These are phyloP conservation scores for Backusella liffmaniae DNA, from an alignment of 192 early-diverging fungal species.

Conservation along the genomic window DNA sequence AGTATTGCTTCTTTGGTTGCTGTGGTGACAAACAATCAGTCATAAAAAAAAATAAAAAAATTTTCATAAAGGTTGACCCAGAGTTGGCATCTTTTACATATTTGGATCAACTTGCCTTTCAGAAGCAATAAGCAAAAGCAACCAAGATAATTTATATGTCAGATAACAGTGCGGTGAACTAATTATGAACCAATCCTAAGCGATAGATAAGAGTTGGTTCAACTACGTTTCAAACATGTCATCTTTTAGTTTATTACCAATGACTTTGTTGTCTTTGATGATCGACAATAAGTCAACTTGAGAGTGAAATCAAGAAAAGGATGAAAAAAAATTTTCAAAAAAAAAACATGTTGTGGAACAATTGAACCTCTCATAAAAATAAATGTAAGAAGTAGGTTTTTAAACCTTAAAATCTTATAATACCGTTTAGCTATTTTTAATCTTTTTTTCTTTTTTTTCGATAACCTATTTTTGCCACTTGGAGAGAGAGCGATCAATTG, in stretches of 20 bases:
- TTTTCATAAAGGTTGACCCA: neutral
- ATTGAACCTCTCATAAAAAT: neutral
- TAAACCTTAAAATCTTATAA: neutral
- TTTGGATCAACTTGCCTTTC: neutral
- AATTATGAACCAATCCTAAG: neutral
- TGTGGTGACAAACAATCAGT: slow-evolving; percentile 1
- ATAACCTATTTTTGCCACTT: neutral
- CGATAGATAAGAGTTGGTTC: neutral
- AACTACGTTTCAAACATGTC: neutral
- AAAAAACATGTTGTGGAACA: neutral
- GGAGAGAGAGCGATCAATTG: neutral
- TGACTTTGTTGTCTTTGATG: neutral
- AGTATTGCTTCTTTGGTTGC: neutral
- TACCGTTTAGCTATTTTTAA: neutral
- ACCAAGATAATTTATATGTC: neutral
- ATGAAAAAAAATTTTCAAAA: neutral
- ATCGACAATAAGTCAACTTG: too few relatives aligned
- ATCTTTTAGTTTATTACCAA: neutral
- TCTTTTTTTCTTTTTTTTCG: neutral
- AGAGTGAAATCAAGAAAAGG: neutral
- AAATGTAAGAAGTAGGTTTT: neutral
- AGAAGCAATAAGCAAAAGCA: neutral
- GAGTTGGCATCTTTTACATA: neutral
- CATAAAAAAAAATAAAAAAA: neutral
- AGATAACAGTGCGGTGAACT: neutral